A percentile compares a stretch with the other conserved stretches of the same genome.
phyloP scores from a whole-genome alignment of 306 rosid species.

The Cajanus cajan region DNA sequence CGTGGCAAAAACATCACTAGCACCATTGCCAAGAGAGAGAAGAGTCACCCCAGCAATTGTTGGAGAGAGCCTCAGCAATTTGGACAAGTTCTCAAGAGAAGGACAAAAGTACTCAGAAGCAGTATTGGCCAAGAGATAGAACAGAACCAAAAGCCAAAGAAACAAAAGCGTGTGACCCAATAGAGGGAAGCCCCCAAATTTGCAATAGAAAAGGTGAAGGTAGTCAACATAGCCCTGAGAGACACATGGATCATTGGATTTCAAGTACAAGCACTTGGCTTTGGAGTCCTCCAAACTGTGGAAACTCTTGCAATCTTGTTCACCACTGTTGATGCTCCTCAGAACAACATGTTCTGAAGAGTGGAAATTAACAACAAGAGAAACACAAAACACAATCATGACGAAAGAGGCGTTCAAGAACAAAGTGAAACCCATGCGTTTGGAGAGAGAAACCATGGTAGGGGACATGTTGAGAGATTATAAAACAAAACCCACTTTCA shows the following conservation, averaged over 20 bases:
- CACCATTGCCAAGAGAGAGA: conserved; percentile 61
- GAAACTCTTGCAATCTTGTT: conserved; percentile 40
- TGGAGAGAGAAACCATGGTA: conserved; percentile 4
- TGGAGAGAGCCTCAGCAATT: conserved; percentile 48
- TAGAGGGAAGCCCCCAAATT: conserved; percentile 42
- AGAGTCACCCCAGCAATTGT: conserved; percentile 63
- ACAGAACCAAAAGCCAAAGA: conserved; percentile 53
- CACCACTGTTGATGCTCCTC: neutral
- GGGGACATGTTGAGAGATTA: conserved; percentile 6
- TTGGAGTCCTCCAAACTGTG: conserved; percentile 30
- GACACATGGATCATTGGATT: conserved; percentile 51
- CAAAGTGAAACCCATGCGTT: conserved; percentile 31
- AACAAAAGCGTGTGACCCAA: conserved; percentile 43
- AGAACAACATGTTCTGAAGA: conserved; percentile 36
- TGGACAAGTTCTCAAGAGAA: conserved; percentile 51
- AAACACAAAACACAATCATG: conserved; percentile 31
- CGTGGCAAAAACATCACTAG: conserved; percentile 49
- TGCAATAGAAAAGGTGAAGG: conserved; percentile 57
- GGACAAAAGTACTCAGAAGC: conserved; percentile 62
- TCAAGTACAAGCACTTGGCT: conserved; percentile 45
- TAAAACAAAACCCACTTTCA: conserved; percentile 24
- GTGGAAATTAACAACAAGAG: conserved; percentile 29
- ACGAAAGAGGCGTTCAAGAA: conserved; percentile 52
- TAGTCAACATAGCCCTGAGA: conserved; percentile 49
- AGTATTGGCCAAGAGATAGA: conserved; percentile 50